Base-by-base conservation (phyloP, 805 yeast genomes). In the Saccharomycopsis oosterbeekiorum region DNA sequence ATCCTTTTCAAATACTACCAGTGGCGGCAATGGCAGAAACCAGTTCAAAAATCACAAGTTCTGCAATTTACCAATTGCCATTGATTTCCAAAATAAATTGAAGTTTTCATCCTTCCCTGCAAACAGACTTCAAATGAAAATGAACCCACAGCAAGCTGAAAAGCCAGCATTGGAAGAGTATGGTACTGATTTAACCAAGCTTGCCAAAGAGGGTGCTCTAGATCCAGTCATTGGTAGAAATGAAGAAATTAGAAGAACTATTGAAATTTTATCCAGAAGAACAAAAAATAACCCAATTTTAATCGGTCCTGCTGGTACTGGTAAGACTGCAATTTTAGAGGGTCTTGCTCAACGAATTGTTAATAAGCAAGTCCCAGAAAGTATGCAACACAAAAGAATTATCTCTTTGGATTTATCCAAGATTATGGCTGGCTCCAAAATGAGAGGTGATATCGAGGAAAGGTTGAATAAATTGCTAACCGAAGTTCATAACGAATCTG, bases 171-270 rank as follows among this genome's bases (percentile, higher is more conserved):
- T 93, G 63, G 90, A 90, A 67, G 84, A 85, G 69, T 93, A 76
- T 70, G 99, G 97, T 24, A 81, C 88, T 0, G 93, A 94, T 71
- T 74, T 93, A 64, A 94, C 98, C 0, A 84, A 85, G 62, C 72
- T 93, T 66, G 99, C 99, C 1, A 79, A 80, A 64, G 89, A 88
- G 60, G 98, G 98, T 36, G 89, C 89, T 68, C 77, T 93, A 43
- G 99, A 93, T 69, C 99, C 99, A 0, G 98, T 94, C 24, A 94
- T 93, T 68, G 99, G 99, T 2, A 79, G 98, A 65, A 98, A 94
- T 69, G 97, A 92, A 65, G 98, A 94, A 70, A 94, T 93, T 61
- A 80, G 93, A 62, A 78, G 99, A 62, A 93, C 98, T 0, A 86
- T 93, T 61, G 98, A 93, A 71, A 92, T 93, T 56, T 75, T 93